phyloP scores from a whole-genome alignment of 352 stramenopile genomes.

The Globisporangium acanthophoron region DNA sequence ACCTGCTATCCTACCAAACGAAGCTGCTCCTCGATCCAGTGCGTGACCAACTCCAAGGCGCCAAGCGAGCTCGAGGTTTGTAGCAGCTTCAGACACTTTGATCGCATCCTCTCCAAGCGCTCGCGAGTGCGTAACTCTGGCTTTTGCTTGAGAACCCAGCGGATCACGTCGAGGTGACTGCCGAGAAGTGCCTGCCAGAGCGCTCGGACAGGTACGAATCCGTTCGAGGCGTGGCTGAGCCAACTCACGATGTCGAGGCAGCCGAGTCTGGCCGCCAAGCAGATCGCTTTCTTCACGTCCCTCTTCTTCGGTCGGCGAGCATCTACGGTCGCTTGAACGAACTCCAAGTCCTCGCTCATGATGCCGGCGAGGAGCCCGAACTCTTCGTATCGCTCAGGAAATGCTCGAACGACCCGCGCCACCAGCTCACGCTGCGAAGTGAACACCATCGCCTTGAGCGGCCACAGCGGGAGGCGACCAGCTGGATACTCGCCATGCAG shows the following conservation, averaged over 20 bases:
- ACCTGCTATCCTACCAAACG: neutral
- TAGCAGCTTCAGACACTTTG: neutral
- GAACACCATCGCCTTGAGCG: constrained; percentile 7
- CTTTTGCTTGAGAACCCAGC: constrained; percentile 2
- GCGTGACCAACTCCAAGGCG: neutral
- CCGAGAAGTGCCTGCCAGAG: constrained; percentile 7
- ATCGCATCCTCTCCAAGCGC: constrained; percentile 1
- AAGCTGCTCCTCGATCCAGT: neutral
- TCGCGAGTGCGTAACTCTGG: neutral
- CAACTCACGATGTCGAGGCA: constrained; percentile 4
- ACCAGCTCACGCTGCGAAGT: constrained; percentile 2
- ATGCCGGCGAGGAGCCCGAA: constrained; percentile 4
- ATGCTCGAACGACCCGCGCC: neutral
- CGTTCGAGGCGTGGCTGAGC: neutral
- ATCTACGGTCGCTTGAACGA: neutral
- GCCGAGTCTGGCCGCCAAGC: constrained; percentile 6
- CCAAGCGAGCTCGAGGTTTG: neutral
- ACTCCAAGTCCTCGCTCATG: constrained; percentile 1
- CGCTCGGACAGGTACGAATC: neutral
- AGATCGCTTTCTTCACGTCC: constrained; percentile 10
- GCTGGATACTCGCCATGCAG: constrained; percentile 7
- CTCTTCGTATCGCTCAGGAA: neutral
- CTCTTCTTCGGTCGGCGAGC: neutral
- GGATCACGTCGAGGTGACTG: constrained; percentile 1
- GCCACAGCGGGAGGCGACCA: neutral